A percentile compares a stretch with the other conserved stretches of the same genome.
These are phyloP conservation scores for Tetracentron sinense DNA, from an alignment of 164 flowering plant genomes.

Conservation along the genomic window DNA sequence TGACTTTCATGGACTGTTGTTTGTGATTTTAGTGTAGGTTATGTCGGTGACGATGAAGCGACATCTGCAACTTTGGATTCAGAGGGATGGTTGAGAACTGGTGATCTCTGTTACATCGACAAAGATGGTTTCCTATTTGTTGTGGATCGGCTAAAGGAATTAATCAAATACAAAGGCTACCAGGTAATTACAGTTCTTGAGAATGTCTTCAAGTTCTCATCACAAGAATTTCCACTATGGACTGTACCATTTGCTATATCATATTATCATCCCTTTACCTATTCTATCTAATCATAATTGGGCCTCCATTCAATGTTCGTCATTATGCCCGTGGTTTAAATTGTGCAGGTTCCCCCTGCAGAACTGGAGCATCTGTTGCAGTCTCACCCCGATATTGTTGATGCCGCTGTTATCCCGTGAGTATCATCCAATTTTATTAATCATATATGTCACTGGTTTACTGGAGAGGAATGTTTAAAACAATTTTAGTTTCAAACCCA, in stretches of 20 bases:
- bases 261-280: too few relatives aligned
- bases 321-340: not conserved
- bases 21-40: slow-evolving; percentile 28
- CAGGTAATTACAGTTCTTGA: too few relatives aligned
- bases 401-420: slow-evolving; percentile 66
- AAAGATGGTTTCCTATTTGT: slow-evolving; percentile 48
- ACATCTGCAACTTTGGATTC: slow-evolving; percentile 28
- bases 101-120: slow-evolving; percentile 62
- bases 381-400: slow-evolving; percentile 47
- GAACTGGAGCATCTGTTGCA: slow-evolving; percentile 51
- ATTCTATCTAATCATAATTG: too few relatives aligned
- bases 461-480: too few relatives aligned
- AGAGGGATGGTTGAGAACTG: slow-evolving; percentile 66
- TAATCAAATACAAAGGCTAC: slow-evolving; percentile 64
- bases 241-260: too few relatives aligned
- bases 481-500: too few relatives aligned
- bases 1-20: not conserved
- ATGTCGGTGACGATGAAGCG: slow-evolving; percentile 36
- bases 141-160: slow-evolving; percentile 58
- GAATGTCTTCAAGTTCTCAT: too few relatives aligned
- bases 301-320: not conserved
- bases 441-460: too few relatives aligned
- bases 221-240: too few relatives aligned
- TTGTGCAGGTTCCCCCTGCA: slow-evolving; percentile 57
- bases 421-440: not conserved